Conservation (phyloP, 139 green algal species). For the Microglena sp. region DNA sequence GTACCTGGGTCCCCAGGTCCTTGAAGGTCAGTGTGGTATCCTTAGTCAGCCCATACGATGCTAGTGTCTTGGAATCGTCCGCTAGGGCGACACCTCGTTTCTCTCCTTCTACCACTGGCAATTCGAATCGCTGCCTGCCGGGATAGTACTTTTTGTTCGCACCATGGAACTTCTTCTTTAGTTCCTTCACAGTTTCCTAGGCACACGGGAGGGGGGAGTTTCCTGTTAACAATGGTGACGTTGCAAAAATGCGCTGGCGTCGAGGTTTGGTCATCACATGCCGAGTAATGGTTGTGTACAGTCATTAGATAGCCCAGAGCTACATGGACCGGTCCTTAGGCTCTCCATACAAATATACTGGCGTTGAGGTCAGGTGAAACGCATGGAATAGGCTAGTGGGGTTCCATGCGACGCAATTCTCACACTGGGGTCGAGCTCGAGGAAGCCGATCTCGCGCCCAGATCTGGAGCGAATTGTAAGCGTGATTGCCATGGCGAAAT, state of each 20-base stretch:
- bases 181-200: constrained; percentile 65
- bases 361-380: not conserved
- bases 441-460: constrained; percentile 27
- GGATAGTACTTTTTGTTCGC: constrained; percentile 47
- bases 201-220: not conserved
- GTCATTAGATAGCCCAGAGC: not conserved
- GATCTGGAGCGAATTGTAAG: constrained; percentile 34
- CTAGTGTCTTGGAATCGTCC: constrained; percentile 43
- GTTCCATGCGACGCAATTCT: not conserved
- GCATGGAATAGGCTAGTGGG: not conserved
- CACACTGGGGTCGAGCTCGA: constrained; percentile 36
- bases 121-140: constrained; percentile 61
- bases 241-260: no score
- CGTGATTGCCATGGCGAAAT: constrained; percentile 34
- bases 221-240: not conserved
- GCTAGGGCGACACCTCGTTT: constrained; percentile 48
- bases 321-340: not conserved
- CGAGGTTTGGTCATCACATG: no score
- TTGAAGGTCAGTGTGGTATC: constrained; percentile 74
- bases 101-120: constrained; percentile 50
- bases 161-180: constrained; percentile 63
- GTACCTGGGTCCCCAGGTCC: constrained; percentile 84
- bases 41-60: constrained; percentile 51
- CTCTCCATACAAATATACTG: not conserved
- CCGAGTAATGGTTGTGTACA: no score